Percentiles rank a stretch among this genome's conserved stretches.
Conservation (phyloP, 148 eudicot species). For the Diospyros kaki region DNA sequence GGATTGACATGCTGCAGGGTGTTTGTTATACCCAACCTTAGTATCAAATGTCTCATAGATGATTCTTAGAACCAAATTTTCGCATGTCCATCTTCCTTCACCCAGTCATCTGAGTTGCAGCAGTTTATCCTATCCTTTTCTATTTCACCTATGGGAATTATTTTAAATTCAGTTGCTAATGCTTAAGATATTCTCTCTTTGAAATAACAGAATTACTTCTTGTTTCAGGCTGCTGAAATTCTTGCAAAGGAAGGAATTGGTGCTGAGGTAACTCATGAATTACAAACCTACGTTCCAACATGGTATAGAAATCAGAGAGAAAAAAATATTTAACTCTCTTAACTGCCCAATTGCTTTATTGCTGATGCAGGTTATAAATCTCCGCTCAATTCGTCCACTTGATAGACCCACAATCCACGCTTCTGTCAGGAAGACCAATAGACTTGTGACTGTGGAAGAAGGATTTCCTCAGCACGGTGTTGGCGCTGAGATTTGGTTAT, state of each 20-base stretch:
- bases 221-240: slow-evolving; percentile 76
- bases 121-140: not conserved
- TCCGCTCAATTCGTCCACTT: slow-evolving; percentile 89
- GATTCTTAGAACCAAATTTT: not conserved
- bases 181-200: not conserved
- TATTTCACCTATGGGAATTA: not conserved
- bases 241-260: slow-evolving; percentile 87
- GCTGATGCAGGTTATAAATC: slow-evolving; percentile 64
- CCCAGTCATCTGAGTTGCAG: not conserved
- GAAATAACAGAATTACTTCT: not conserved
- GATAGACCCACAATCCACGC: slow-evolving; percentile 80
- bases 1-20: too few species aligned
- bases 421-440: slow-evolving; percentile 85
- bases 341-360: not conserved
- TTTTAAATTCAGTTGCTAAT: not conserved
- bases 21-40: too few species aligned
- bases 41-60: too few species aligned
- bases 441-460: slow-evolving; percentile 82
- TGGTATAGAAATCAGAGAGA: not conserved
- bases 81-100: not conserved
- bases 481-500: slow-evolving; percentile 87
- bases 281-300: not conserved
- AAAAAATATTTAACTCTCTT: not conserved
- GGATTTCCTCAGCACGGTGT: slow-evolving; percentile 96
- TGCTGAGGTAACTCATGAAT: slow-evolving; percentile 61